phyloP scores from a whole-genome alignment of 1,284 basidiomycete species.

The Exsudoporus floridanus region DNA sequence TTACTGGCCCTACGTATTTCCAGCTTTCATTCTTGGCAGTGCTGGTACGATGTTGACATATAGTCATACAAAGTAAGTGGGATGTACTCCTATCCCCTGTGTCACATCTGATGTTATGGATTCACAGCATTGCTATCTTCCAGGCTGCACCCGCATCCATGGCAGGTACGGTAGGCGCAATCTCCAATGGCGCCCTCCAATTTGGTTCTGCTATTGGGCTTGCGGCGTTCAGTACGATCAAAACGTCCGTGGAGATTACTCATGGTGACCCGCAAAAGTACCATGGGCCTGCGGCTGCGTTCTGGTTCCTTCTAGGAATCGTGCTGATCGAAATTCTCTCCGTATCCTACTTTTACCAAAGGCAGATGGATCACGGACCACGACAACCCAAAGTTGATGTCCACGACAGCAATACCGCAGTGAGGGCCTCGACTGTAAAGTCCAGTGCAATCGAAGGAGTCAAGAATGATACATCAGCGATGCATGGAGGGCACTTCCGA shows the following conservation, averaged over 20 bases:
- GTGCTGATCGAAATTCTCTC: slow-evolving; percentile 37
- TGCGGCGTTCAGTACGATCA: slow-evolving; percentile 47
- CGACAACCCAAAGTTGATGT: neutral
- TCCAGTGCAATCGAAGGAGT: neutral
- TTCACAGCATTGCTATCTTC: slow-evolving; percentile 51
- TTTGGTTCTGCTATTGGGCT: slow-evolving; percentile 51
- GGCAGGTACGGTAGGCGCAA: slow-evolving; percentile 54
- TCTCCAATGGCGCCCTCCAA: slow-evolving; percentile 55
- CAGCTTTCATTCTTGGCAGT: slow-evolving; percentile 49
- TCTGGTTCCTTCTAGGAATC: slow-evolving; percentile 51
- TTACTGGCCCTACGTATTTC: slow-evolving; percentile 51
- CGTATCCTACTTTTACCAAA: slow-evolving; percentile 41
- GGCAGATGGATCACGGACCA: neutral
- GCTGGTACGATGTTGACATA: slow-evolving; percentile 38
- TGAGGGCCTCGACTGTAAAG: neutral
- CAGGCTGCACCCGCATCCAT: slow-evolving; percentile 45
- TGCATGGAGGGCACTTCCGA: neutral
- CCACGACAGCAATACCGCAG: neutral
- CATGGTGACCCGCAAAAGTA: slow-evolving; percentile 36
- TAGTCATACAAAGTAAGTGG: slow-evolving; percentile 39
- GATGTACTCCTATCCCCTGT: neutral
- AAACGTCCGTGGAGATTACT: slow-evolving; percentile 42
- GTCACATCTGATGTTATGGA: neutral
- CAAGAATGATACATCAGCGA: neutral
- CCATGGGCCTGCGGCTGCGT: slow-evolving; percentile 45